These are phyloP conservation scores for Ganoderma leucocontextum DNA, from an alignment of 1,284 basidiomycete species.

Conservation along the genomic window DNA sequence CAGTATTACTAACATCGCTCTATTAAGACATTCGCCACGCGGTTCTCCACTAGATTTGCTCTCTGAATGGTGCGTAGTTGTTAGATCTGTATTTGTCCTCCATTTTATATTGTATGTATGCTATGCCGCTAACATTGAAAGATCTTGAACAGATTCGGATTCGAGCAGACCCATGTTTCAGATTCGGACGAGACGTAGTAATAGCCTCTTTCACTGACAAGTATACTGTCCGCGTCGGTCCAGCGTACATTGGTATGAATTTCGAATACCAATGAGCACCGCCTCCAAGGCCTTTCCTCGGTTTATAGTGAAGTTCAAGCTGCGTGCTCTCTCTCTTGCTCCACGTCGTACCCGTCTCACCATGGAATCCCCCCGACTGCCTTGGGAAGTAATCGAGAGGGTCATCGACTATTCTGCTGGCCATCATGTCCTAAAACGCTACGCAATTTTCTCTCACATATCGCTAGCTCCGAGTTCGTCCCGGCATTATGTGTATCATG, in stretches of 20 bases:
- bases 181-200: neutral
- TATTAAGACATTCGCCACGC: neutral
- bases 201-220: neutral
- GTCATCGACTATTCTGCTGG: neutral
- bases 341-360: neutral
- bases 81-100: neutral
- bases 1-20: neutral
- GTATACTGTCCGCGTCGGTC: too few species aligned
- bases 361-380: neutral
- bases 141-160: neutral
- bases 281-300: too few species aligned
- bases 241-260: too few species aligned
- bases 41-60: neutral
- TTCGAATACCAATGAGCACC: too few species aligned
- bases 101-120: neutral
- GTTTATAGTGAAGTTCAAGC: too few species aligned
- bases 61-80: neutral
- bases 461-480: neutral
- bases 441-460: neutral
- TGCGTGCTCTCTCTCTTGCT: neutral
- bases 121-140: neutral
- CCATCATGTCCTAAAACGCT: neutral
- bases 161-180: neutral
- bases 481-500: neutral
- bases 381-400: constrained; percentile 2